A percentile compares a stretch with the other conserved stretches of the same genome.
Evolutionary conservation across 2,329 filamentous ascomycete genomes (phyloP).

Genomic region (Cladosporium sp.): DNA sequence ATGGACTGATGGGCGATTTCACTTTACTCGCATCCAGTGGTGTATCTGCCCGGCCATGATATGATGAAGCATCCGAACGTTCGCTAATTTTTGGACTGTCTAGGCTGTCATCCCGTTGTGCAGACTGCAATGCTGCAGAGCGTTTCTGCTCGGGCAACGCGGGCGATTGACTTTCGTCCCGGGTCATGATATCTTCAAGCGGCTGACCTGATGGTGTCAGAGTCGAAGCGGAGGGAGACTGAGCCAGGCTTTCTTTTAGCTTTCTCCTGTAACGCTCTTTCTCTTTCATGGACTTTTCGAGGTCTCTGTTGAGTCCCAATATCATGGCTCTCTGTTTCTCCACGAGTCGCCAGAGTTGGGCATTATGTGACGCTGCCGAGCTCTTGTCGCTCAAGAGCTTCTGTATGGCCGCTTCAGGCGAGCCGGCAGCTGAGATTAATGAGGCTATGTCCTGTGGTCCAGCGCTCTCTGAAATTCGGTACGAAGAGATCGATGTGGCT

Average conservation of each 20-base stretch:
- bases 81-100: conserved; percentile 29
- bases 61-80: conserved; percentile 19
- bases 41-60: conserved; percentile 27
- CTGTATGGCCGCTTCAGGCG: conserved; percentile 81
- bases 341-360: conserved; percentile 89
- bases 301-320: conserved; percentile 85
- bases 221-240: conserved; percentile 34
- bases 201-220: conserved; percentile 18
- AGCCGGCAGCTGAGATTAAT: conserved; percentile 79
- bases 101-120: conserved; percentile 23
- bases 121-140: conserved; percentile 5
- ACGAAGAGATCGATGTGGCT: conserved; percentile 17
- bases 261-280: conserved; percentile 93
- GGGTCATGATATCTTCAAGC: conserved; percentile 16
- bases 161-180: conserved; percentile 28
- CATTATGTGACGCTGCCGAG: conserved; percentile 80
- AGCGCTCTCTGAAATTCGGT: conserved; percentile 53
- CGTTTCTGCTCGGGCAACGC: not conserved
- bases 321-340: conserved; percentile 97
- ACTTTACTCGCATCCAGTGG: conserved; percentile 23
- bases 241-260: conserved; percentile 67
- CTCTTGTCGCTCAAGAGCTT: conserved; percentile 90
- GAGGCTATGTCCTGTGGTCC: conserved; percentile 70
- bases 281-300: conserved; percentile 86
- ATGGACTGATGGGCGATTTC: conserved; percentile 17